These are phyloP conservation scores for Tetraselmis striata DNA, from an alignment of 139 green algal genomes.

Conservation along the genomic window DNA sequence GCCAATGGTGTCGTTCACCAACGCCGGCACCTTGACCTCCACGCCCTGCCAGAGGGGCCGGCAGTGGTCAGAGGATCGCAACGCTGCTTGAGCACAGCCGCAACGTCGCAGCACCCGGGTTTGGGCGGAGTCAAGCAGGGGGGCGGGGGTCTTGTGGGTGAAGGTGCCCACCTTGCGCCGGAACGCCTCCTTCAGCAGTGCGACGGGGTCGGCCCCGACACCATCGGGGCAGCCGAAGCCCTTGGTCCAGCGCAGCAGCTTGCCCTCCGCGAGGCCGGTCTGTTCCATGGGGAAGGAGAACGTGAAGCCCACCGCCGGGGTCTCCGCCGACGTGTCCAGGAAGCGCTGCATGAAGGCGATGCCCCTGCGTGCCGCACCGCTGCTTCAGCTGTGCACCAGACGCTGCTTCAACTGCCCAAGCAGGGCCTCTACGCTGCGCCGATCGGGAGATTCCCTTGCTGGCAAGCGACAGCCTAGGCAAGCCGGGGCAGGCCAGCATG, in stretches of 20 bases:
- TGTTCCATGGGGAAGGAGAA: constrained; percentile 87
- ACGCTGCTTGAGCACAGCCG: too few relatives aligned
- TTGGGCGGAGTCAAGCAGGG: background rate
- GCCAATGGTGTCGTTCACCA: constrained; percentile 82
- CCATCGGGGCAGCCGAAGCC: constrained; percentile 42
- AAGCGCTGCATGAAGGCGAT: constrained; percentile 32
- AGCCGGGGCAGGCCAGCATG: too few relatives aligned
- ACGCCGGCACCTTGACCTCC: constrained; percentile 30
- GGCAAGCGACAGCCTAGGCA: too few relatives aligned
- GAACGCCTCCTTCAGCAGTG: constrained; percentile 35
- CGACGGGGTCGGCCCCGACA: constrained; percentile 40
- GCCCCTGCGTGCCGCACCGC: too few relatives aligned
- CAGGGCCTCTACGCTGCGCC: too few relatives aligned
- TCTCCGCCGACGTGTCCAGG: background rate
- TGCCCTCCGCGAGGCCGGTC: constrained; percentile 57
- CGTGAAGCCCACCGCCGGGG: constrained; percentile 78
- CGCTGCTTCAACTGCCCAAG: background rate
- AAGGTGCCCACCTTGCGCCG: constrained; percentile 5
- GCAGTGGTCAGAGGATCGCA: too few relatives aligned
- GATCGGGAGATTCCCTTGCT: too few relatives aligned
- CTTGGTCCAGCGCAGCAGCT: constrained; percentile 87
- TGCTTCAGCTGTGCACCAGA: background rate
- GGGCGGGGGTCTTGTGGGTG: too few relatives aligned
- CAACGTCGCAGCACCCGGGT: background rate
- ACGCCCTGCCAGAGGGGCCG: constrained; percentile 11